Percentiles rank a stretch among this genome's conserved stretches.
Evolutionary conservation across 2,329 filamentous ascomycete species (phyloP).

Genomic region (Dothiorella sarmentorum): DNA sequence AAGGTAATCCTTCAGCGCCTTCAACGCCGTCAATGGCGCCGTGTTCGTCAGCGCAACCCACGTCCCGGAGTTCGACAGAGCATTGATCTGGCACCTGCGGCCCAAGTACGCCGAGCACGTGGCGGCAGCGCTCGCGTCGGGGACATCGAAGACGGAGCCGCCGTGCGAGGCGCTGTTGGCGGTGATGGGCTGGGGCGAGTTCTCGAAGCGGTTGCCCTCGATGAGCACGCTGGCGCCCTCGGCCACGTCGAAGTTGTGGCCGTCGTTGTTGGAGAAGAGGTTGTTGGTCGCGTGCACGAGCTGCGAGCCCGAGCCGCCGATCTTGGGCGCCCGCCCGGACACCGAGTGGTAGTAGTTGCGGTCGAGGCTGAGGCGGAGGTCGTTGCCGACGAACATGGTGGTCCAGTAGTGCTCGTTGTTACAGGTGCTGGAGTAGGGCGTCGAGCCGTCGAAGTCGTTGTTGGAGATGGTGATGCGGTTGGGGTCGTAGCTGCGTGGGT

Average conservation of each 20-base stretch:
- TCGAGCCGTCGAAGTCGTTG: slow-evolving; percentile 37
- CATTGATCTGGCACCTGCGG: too few relatives aligned
- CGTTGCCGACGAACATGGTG: slow-evolving; percentile 32
- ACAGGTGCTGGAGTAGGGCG: too few relatives aligned
- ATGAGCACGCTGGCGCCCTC: slow-evolving; percentile 25
- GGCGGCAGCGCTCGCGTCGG: too few relatives aligned
- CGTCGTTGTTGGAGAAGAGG: slow-evolving; percentile 36
- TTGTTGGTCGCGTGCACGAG: slow-evolving; percentile 30
- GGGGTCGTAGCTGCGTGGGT: slow-evolving; percentile 17
- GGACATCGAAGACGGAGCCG: too few relatives aligned
- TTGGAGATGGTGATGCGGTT: slow-evolving; percentile 46
- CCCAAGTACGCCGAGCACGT: too few relatives aligned
- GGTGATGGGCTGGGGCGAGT: slow-evolving; percentile 42
- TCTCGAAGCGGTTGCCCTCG: slow-evolving; percentile 47
- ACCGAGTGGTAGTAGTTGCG: slow-evolving; percentile 46
- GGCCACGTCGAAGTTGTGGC: slow-evolving; percentile 42
- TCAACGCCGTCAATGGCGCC: too few relatives aligned
- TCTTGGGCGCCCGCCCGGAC: slow-evolving; percentile 45
- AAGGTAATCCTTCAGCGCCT: too few relatives aligned
- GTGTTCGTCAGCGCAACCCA: too few relatives aligned
- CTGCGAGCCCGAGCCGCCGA: slow-evolving; percentile 28
- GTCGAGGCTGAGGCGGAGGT: slow-evolving; percentile 42
- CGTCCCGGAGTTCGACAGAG: too few relatives aligned
- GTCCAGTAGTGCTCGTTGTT: slow-evolving; percentile 45
- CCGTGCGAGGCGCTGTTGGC: background rate